Conservation (phyloP, 768 basidiomycete species). For the Boletus subparvulus region DNA sequence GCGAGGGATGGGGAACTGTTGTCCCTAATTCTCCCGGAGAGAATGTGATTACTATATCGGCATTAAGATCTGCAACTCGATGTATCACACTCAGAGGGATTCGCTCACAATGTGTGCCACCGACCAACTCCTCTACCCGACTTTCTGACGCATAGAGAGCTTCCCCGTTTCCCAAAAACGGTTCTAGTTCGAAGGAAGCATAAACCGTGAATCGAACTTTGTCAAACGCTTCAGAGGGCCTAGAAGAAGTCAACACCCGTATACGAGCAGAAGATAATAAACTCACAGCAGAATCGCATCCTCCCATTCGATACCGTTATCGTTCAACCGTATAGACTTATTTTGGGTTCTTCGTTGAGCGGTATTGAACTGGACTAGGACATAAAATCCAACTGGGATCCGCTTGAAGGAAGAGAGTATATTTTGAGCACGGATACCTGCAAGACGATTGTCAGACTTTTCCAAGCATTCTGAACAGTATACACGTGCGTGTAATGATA, state of each 20-base stretch:
- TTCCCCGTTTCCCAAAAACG: neutral
- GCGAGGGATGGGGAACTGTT: neutral
- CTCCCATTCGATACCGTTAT: neutral
- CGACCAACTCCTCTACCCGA: neutral
- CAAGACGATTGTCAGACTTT: neutral
- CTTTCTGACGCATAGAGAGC: neutral
- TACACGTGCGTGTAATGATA: neutral
- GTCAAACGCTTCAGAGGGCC: neutral
- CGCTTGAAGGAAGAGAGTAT: neutral
- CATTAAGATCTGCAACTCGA: neutral
- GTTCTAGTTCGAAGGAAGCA: neutral
- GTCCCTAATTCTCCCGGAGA: neutral
- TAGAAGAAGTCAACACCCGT: neutral
- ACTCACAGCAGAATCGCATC: neutral
- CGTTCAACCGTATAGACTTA: neutral
- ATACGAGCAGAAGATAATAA: no score
- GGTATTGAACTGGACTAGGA: neutral
- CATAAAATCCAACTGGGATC: neutral
- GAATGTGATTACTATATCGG: neutral
- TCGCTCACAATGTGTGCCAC: neutral
- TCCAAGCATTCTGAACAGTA: neutral
- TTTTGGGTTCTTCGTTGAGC: neutral
- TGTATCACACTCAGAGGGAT: neutral
- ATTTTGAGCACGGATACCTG: slow-evolving; percentile 1
- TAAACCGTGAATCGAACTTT: neutral